Evolutionary conservation across 805 yeast genomes (phyloP).

Genomic region (Starmera quercuum): DNA sequence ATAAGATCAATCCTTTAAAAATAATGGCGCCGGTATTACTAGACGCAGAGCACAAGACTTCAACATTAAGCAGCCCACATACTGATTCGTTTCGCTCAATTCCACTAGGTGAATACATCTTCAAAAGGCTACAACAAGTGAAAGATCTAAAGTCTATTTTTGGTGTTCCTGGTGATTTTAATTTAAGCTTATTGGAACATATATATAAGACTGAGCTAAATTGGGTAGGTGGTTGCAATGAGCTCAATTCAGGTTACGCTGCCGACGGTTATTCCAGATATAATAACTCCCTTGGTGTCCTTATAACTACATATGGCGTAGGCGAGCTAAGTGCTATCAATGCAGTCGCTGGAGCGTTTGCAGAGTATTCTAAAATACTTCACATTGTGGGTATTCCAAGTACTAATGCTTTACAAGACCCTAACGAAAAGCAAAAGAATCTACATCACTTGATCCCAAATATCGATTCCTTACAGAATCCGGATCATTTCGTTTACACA

Average conservation of each 20-base stretch:
- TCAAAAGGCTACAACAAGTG: slow-evolving; percentile 43
- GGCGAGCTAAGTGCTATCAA: slow-evolving; percentile 84
- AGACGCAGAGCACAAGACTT: too few relatives aligned
- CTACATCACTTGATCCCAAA: slow-evolving; percentile 59
- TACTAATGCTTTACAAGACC: slow-evolving; percentile 18
- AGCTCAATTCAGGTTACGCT: slow-evolving; percentile 81
- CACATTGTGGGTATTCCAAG: slow-evolving; percentile 74
- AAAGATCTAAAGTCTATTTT: slow-evolving; percentile 54
- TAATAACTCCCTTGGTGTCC: slow-evolving; percentile 56
- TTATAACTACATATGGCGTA: slow-evolving; percentile 71
- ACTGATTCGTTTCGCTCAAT: too few relatives aligned
- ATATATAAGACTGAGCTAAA: slow-evolving; percentile 45
- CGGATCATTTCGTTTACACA: slow-evolving; percentile 63
- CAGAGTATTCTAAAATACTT: slow-evolving; percentile 72
- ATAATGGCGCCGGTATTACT: too few relatives aligned
- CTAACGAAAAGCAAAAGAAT: slow-evolving; percentile 19
- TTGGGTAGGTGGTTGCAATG: slow-evolving; percentile 86
- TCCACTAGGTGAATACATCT: slow-evolving; percentile 61
- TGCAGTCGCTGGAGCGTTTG: slow-evolving; percentile 76
- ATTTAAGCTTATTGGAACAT: slow-evolving; percentile 60
- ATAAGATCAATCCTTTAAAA: too few relatives aligned
- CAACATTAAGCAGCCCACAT: too few relatives aligned
- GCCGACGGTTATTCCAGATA: slow-evolving; percentile 83
- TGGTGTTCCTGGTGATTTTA: slow-evolving; percentile 80
- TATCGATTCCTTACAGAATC: slow-evolving; percentile 36